Percentiles rank a stretch among this genome's conserved stretches.
Evolutionary conservation across 2,329 filamentous ascomycete genomes (phyloP).

Genomic region (Tolypocladium endophyticum): DNA sequence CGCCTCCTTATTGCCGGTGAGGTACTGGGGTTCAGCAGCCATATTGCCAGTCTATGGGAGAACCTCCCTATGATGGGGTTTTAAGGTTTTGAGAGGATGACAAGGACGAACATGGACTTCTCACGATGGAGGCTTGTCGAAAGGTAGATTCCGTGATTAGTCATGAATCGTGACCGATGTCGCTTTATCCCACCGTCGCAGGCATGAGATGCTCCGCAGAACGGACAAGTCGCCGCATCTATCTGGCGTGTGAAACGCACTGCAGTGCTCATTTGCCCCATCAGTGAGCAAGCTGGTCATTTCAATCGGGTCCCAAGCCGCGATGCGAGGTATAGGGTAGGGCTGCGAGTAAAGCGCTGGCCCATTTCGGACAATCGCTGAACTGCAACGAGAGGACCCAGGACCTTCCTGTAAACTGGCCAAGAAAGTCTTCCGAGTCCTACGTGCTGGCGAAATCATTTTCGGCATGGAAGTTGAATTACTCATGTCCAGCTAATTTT

Average conservation of each 20-base stretch:
- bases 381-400: not conserved
- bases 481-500: not conserved
- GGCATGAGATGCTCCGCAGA: not conserved
- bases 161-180: not conserved
- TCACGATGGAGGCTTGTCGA: not conserved
- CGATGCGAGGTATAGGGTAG: not conserved
- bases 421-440: not conserved
- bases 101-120: not conserved
- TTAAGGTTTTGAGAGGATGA: not conserved
- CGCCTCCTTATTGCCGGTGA: slow-evolving; percentile 68
- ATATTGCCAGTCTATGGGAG: slow-evolving; percentile 6
- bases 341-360: not conserved
- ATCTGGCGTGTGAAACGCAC: not conserved
- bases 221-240: not conserved
- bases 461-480: not conserved
- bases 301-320: not conserved
- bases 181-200: not conserved
- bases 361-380: not conserved
- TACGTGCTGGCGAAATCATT: not conserved
- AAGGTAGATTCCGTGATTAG: not conserved
- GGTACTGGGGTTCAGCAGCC: slow-evolving; percentile 39
- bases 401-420: not conserved
- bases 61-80: not conserved
- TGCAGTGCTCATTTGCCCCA: not conserved
- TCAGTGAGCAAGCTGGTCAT: not conserved